These are phyloP conservation scores for Melanogaster broomeanus DNA, from an alignment of 768 basidiomycete genomes.

Conservation along the genomic window DNA sequence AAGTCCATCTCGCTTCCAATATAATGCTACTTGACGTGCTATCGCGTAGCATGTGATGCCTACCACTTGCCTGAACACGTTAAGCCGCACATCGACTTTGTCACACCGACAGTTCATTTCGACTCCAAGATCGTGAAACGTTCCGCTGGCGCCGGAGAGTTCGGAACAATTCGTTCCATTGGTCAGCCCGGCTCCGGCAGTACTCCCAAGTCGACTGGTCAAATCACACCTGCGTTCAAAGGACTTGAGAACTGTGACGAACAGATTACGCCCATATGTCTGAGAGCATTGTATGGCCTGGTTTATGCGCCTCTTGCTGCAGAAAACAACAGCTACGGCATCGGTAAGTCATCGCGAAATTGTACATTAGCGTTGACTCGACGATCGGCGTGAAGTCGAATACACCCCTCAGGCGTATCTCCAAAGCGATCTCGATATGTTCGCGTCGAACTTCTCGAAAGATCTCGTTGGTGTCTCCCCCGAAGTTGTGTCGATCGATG, in stretches of 20 bases:
- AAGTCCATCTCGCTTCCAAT: conserved; percentile 8
- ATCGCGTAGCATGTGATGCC: conserved; percentile 29
- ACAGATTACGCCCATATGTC: conserved; percentile 53
- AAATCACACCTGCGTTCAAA: conserved; percentile 16
- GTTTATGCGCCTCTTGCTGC: conserved; percentile 45
- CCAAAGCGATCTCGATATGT: conserved; percentile 42
- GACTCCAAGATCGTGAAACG: conserved; percentile 12
- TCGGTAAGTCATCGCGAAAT: conserved; percentile 26
- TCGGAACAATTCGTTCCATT: not conserved
- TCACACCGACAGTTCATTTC: conserved; percentile 40
- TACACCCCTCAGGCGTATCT: conserved; percentile 49
- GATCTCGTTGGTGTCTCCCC: conserved; percentile 26
- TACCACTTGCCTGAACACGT: conserved; percentile 37
- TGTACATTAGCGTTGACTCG: not conserved
- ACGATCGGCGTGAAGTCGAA: conserved; percentile 38
- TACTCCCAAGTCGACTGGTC: conserved; percentile 18
- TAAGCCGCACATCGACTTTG: conserved; percentile 36
- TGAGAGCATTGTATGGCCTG: conserved; percentile 54
- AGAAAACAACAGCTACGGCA: conserved; percentile 50
- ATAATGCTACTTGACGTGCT: not conserved
- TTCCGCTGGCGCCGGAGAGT: not conserved
- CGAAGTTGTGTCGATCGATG: conserved; percentile 30
- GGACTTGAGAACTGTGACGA: conserved; percentile 31
- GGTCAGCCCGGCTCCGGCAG: conserved; percentile 8
- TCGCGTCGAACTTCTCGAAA: conserved; percentile 33